phyloP scores from a whole-genome alignment of 129 eudicot species.

The Pulicaria dysenterica region DNA sequence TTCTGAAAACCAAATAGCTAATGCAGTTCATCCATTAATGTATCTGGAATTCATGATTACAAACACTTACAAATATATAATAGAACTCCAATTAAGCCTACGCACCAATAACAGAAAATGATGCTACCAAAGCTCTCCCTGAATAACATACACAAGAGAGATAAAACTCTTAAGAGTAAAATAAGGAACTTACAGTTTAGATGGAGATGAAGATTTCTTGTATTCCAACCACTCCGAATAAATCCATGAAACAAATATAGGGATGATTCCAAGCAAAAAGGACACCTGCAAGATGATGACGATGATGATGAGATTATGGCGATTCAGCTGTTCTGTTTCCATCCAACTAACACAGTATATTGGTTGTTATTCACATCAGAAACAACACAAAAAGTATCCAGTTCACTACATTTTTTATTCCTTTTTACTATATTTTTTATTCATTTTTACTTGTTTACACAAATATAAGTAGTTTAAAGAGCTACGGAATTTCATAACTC shows the following conservation, averaged over 20 bases:
- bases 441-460: slow-evolving; percentile 14
- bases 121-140: not conserved
- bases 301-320: slow-evolving; percentile 6
- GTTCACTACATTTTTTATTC: not conserved
- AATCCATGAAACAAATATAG: slow-evolving; percentile 79
- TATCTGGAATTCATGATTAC: not conserved
- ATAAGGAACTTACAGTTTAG: slow-evolving; percentile 73
- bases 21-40: slow-evolving; percentile 1
- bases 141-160: slow-evolving; percentile 2
- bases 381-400: slow-evolving; percentile 1
- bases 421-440: not conserved
- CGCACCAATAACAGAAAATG: not conserved
- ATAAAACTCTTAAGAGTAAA: slow-evolving; percentile 7
- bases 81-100: slow-evolving; percentile 2
- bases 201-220: slow-evolving; percentile 61
- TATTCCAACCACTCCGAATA: slow-evolving; percentile 90
- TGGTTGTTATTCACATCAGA: slow-evolving; percentile 5
- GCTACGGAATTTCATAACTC: slow-evolving; percentile 6
- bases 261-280: slow-evolving; percentile 89
- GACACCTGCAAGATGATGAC: slow-evolving; percentile 69
- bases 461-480: slow-evolving; percentile 10
- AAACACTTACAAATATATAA: not conserved
- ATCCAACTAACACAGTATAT: slow-evolving; percentile 14
- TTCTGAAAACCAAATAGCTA: not conserved
- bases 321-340: slow-evolving; percentile 4